Evolutionary conservation across 371 early-diverging fungal genomes (phyloP).

Genomic region (Nematocida sp.): DNA sequence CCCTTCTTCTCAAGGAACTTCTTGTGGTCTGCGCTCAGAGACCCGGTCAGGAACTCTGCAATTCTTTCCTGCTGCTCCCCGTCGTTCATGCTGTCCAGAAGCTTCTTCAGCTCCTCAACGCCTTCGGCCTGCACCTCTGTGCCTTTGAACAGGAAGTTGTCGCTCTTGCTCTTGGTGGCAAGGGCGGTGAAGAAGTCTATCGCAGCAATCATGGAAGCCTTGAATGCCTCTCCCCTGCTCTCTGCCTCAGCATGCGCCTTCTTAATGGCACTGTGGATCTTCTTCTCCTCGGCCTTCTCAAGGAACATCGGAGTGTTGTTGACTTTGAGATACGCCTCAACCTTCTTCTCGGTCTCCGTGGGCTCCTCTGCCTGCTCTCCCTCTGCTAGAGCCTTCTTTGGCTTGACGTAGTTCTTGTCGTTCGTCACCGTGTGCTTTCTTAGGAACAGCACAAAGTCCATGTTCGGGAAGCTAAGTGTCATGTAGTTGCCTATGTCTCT

Average conservation of each 20-base stretch:
- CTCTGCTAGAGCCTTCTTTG: neutral
- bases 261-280: neutral
- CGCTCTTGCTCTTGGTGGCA: neutral
- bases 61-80: neutral
- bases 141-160: neutral
- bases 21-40: neutral
- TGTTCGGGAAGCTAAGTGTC: conserved; percentile 28
- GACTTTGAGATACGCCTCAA: neutral
- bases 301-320: neutral
- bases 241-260: neutral
- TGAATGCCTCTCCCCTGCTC: neutral
- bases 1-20: conserved; percentile 22
- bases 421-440: neutral
- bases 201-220: neutral
- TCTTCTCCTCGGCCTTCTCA: neutral
- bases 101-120: neutral
- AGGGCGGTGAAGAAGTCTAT: conserved; percentile 1
- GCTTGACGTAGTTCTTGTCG: no score
- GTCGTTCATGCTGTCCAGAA: neutral
- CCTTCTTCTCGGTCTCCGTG: neutral
- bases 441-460: conserved; percentile 6
- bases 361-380: neutral
- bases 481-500: neutral
- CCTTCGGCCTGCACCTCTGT: neutral
- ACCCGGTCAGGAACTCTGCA: neutral